Base-by-base conservation (phyloP, 305 asterid genomes). In the Rubia tinctorum region DNA sequence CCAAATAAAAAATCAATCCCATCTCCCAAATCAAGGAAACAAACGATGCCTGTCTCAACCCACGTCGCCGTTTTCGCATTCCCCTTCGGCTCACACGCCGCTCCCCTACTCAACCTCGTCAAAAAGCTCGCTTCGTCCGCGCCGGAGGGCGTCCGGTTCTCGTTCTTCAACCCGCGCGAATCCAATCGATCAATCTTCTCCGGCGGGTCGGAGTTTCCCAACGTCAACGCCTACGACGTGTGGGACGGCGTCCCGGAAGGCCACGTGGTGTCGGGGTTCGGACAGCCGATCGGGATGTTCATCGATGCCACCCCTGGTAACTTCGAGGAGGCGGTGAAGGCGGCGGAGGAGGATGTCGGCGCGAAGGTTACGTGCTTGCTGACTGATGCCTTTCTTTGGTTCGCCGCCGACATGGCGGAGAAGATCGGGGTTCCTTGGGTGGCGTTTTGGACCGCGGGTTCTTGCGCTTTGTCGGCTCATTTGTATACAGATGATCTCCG, bases 51-150 rank as follows among this genome's bases (percentile, higher is more conserved):
- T 15, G 61, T 61, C 44, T 34, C 82, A 65, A 59, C 73, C 43
- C 96, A 87, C 22, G 58, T 91, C 8, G 95, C 86, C 3, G 88
- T 88, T 23, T 86, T 91, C 55, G 85, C 95, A n/a, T 91, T 91
- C 80, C 97, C 97, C 7, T 88, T 88, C 81, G 95, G 91, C 80
- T 75, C 91, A 6, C 97, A 90, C 82, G 92, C 95, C 9, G 87
- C 86, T 8, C 90, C 93, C 2, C 74, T 90, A 1, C 84, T 90
- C 53, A 47, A 77, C 73, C 85, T 91, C 2, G 91, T 84, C 5
- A 82, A 56, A 23, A 78, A 84, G 59, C 80, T 90, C 3, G 87
- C 90, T 1, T 82, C 79, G 74, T 69, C 85, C 0, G 69, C 87
- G n/a, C 88, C 88, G 0, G 72, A 20, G 13, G 2, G 47, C 6